Conservation (phyloP, 2,329 filamentous ascomycete species). For the Botrytis porri region DNA sequence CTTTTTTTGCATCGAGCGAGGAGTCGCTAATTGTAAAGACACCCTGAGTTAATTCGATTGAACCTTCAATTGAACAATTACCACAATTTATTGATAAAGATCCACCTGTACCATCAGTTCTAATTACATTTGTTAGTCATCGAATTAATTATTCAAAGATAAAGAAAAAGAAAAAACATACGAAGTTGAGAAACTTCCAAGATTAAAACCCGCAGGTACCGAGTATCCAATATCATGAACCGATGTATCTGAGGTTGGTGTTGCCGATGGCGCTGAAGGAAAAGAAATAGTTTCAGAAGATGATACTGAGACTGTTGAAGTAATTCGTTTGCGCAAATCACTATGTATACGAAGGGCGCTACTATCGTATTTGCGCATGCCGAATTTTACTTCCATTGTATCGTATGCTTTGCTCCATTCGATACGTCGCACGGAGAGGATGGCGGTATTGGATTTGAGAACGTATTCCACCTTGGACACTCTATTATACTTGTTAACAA, state of each 20-base stretch:
- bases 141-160: rapidly evolving
- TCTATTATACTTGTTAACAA: neutral
- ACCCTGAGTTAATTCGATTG: slow-evolving; percentile 8
- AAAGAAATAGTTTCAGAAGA: neutral
- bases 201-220: neutral
- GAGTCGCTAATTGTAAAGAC: slow-evolving; percentile 6
- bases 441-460: neutral
- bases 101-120: neutral
- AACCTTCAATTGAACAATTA: slow-evolving; percentile 10
- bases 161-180: neutral
- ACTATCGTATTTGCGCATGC: slow-evolving; percentile 19
- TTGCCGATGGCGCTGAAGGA: neutral
- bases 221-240: neutral
- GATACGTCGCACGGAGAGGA: slow-evolving; percentile 18
- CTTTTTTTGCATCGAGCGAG: neutral
- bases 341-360: slow-evolving; percentile 18
- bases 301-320: neutral
- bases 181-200: neutral
- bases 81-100: slow-evolving; percentile 7
- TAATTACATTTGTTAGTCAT: neutral
- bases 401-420: slow-evolving; percentile 25
- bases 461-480: neutral
- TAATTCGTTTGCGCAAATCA: neutral
- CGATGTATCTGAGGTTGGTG: neutral
- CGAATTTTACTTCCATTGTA: slow-evolving; percentile 26